These are phyloP conservation scores for Aspergillus panamensis DNA, from an alignment of 495 filamentous ascomycete genomes.

Conservation along the genomic window DNA sequence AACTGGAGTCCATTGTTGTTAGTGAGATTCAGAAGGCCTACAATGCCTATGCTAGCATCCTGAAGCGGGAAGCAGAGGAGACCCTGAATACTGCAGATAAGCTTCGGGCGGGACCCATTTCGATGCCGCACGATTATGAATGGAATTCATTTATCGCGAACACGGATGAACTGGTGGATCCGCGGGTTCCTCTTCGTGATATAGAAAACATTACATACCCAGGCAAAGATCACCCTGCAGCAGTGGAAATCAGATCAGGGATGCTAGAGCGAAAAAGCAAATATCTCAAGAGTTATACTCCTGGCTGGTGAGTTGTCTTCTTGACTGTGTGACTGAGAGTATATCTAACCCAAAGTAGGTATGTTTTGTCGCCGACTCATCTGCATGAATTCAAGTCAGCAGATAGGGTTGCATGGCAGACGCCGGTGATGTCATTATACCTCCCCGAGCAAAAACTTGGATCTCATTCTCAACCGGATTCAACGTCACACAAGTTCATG, in stretches of 20 bases:
- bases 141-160: slow-evolving; percentile 80
- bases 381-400: slow-evolving; percentile 97
- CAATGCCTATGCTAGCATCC: slow-evolving; percentile 82
- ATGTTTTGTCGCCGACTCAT: slow-evolving; percentile 93
- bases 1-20: slow-evolving; percentile 92
- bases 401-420: slow-evolving; percentile 62
- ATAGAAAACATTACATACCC: slow-evolving; percentile 87
- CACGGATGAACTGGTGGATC: slow-evolving; percentile 86
- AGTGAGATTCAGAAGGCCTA: slow-evolving; percentile 97
- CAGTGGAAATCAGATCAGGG: slow-evolving; percentile 80
- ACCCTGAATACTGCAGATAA: slow-evolving; percentile 73
- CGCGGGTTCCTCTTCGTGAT: slow-evolving; percentile 70
- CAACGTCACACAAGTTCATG: slow-evolving; percentile 96
- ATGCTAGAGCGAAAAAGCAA: slow-evolving; percentile 97
- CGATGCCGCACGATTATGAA: slow-evolving; percentile 87
- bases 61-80: slow-evolving; percentile 84
- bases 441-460: slow-evolving; percentile 93
- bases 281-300: slow-evolving; percentile 95
- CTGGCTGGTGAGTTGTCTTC: slow-evolving; percentile 71
- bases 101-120: slow-evolving; percentile 77
- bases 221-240: slow-evolving; percentile 84
- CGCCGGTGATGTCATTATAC: slow-evolving; percentile 92
- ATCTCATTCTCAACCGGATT: slow-evolving; percentile 78
- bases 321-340: background rate
- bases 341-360: slow-evolving; percentile 55